Percentiles rank a stretch among this genome's conserved stretches.
Evolutionary conservation across 2,329 filamentous ascomycete species (phyloP).

Genomic region (Helotiales sp.): DNA sequence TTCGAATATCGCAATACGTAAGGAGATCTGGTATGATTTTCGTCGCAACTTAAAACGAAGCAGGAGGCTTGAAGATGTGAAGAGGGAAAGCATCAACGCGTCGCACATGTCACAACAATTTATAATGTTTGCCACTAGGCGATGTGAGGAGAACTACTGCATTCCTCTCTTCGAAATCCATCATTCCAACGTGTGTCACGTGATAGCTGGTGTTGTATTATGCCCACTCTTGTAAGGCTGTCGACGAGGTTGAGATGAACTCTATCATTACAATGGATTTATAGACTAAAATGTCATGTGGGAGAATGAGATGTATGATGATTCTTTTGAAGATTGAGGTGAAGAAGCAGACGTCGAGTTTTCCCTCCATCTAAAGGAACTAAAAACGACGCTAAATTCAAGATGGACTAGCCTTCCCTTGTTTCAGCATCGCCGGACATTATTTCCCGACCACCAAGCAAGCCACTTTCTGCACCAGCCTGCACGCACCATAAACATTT

Average conservation of each 20-base stretch:
- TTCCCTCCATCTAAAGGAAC: too few species aligned
- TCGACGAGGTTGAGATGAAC: too few species aligned
- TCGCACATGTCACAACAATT: neutral
- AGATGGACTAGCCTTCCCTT: neutral
- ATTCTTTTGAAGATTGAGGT: too few species aligned
- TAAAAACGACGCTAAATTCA: neutral
- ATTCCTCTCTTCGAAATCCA: neutral
- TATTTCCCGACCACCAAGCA: neutral
- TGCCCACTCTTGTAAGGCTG: too few species aligned
- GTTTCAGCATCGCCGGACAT: neutral
- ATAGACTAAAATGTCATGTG: too few species aligned
- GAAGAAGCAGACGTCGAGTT: too few species aligned
- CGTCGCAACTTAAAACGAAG: too few species aligned
- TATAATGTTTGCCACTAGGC: neutral
- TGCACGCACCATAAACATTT: neutral
- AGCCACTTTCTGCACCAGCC: neutral
- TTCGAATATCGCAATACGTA: too few species aligned
- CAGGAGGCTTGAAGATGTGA: too few species aligned
- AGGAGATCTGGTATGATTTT: too few species aligned
- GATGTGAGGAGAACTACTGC: neutral
- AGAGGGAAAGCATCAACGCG: neutral
- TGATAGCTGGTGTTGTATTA: neutral
- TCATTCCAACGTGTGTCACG: neutral
- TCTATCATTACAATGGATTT: too few species aligned
- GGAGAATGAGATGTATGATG: too few species aligned